Conservation (phyloP, 164 flowering plant species). For the Warburgia ugandensis region DNA sequence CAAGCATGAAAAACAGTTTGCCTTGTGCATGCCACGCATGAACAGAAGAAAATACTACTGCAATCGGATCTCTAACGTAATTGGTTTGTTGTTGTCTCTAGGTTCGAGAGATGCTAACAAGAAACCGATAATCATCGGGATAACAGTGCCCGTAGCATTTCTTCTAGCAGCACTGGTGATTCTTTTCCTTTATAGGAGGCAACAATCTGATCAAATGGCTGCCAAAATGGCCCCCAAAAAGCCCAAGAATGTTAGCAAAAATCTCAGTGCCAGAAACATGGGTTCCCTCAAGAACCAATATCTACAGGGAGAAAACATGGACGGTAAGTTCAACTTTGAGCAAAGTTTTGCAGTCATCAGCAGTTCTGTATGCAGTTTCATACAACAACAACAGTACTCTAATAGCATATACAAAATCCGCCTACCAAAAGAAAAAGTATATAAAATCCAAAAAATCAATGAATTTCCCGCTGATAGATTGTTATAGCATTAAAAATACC, state of each 20-base stretch:
- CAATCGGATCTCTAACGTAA: too few relatives aligned
- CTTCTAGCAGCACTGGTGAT: slow-evolving; percentile 23
- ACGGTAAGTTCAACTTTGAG: slow-evolving; percentile 32
- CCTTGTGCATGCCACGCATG: too few relatives aligned
- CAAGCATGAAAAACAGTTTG: too few relatives aligned
- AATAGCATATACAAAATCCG: too few relatives aligned
- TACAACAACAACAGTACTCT: too few relatives aligned
- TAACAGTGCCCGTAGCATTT: slow-evolving; percentile 23
- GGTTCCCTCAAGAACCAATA: slow-evolving; percentile 22
- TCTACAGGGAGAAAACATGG: slow-evolving; percentile 21
- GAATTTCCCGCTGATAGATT: neutral
- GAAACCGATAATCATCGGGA: slow-evolving; percentile 23
- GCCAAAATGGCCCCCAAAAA: slow-evolving; percentile 25
- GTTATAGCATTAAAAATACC: neutral
- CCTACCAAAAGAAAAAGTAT: neutral
- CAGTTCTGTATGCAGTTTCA: too few relatives aligned
- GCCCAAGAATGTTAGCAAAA: slow-evolving; percentile 26
- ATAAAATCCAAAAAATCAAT: neutral
- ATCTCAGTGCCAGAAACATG: slow-evolving; percentile 19
- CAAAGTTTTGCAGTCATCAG: too few relatives aligned
- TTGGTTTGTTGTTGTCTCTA: neutral
- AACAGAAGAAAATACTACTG: too few relatives aligned
- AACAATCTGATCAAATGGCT: slow-evolving; percentile 3
- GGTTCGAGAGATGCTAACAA: slow-evolving; percentile 19
- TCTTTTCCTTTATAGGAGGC: slow-evolving; percentile 21